Base-by-base conservation (phyloP, 805 yeast species). In the Lipomyces sp. region DNA sequence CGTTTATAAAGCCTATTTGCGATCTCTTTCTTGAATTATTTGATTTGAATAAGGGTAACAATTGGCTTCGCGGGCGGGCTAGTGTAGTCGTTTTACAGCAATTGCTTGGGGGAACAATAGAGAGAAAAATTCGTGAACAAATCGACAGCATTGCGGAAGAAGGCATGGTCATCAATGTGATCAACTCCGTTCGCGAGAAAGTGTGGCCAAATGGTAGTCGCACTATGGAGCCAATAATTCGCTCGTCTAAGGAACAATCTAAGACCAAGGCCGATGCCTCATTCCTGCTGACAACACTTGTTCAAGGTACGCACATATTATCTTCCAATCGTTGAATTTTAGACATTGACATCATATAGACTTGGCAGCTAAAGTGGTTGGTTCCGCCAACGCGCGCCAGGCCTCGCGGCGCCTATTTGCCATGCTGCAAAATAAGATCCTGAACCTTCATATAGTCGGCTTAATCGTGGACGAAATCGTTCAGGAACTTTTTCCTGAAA, bases 31-130 rank as follows among this genome's bases (percentile, higher is more conserved):
- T 90, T 24, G 80, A 88, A 0, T 73, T 92, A 1, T 93, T 93
- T 77, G 86, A 90, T 37, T 77, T 90, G 30, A 84, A 86, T 62
- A 81, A 80, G 57, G 82, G 90, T 1, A 86, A 86, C 57, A 85
- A 86, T 57, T 91, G 97, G 96, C 77, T 93, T 1, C 80, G 97
- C 62, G 98, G 97, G 0, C 81, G 92, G 55, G 97, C 97, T 0
- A 81, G 92, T 7, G 82, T 92, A 50, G 86, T 92, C 4, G 85
- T 93, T 2, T 78, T 93, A 62, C 97, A 92, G 76, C 97, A 92
- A 75, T 77, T 93, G 0, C 81, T 93, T 50, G 98, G 98, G 0
- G 90, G 94, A 1, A 89, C 97, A 0, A 88, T 93, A 60, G 97
- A 93, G 74, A 58, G 66, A 18, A 75, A 76, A 42, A 82, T 86